Conservation (phyloP, 2,329 filamentous ascomycete genomes). For the Biscogniauxia marginata region DNA sequence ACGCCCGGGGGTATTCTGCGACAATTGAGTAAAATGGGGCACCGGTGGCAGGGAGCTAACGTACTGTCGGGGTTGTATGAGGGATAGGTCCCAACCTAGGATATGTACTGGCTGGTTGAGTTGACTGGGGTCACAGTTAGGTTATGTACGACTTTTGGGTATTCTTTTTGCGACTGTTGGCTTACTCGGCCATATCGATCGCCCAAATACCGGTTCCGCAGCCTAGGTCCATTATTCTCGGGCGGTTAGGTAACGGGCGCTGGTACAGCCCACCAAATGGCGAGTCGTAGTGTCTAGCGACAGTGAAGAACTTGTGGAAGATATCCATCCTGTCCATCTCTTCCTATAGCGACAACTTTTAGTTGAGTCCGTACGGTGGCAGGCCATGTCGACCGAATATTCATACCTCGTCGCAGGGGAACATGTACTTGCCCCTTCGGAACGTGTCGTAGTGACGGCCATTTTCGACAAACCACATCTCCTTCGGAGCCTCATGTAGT, state of each 20-base stretch:
- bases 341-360: constrained; percentile 41
- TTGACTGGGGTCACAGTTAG: constrained; percentile 19
- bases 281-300: constrained; percentile 52
- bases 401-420: constrained; percentile 73
- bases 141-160: not conserved
- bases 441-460: constrained; percentile 69
- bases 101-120: constrained; percentile 25
- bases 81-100: constrained; percentile 38
- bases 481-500: not conserved
- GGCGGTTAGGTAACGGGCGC: constrained; percentile 37
- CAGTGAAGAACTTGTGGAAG: constrained; percentile 73
- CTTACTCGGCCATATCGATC: constrained; percentile 78
- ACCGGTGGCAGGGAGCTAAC: constrained; percentile 5
- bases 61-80: constrained; percentile 38
- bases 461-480: constrained; percentile 39
- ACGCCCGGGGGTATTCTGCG: constrained; percentile 69
- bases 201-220: constrained; percentile 92
- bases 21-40: constrained; percentile 11
- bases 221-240: constrained; percentile 64
- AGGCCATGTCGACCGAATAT: not conserved
- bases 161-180: constrained; percentile 5
- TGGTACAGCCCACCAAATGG: constrained; percentile 25
- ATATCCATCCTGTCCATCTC: constrained; percentile 80
- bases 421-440: constrained; percentile 67
- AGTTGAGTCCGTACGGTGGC: constrained; percentile 7